These are phyloP conservation scores for Euphorbia corollata DNA, from an alignment of 441 rosid species.

Conservation along the genomic window DNA sequence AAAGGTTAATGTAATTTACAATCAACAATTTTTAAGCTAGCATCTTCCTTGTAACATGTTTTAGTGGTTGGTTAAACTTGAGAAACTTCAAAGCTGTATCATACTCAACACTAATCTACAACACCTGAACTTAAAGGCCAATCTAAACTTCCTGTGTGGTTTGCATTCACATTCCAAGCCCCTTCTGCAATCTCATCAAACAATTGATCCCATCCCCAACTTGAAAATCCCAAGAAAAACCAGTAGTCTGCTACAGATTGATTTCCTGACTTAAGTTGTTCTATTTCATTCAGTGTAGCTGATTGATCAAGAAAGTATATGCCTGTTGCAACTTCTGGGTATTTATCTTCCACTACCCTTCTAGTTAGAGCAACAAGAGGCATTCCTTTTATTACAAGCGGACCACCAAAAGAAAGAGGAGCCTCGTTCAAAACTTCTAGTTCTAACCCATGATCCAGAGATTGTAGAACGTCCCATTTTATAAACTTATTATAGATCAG, in stretches of 20 bases:
- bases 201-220: constrained; percentile 81
- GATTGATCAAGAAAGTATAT: constrained; percentile 64
- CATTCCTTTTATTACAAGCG: constrained; percentile 44
- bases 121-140: constrained; percentile 29
- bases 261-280: constrained; percentile 45
- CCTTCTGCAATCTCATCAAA: constrained; percentile 62
- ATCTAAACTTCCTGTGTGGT: constrained; percentile 24
- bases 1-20: background rate
- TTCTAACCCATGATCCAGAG: constrained; percentile 34
- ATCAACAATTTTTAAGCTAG: background rate
- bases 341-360: constrained; percentile 25
- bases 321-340: constrained; percentile 54
- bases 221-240: constrained; percentile 82
- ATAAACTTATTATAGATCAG: constrained; percentile 70
- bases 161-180: constrained; percentile 52
- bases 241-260: constrained; percentile 48
- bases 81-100: background rate
- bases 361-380: constrained; percentile 66
- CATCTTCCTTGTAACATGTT: background rate
- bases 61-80: background rate
- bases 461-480: constrained; percentile 58
- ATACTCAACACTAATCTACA: background rate
- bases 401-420: constrained; percentile 70
- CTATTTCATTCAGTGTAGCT: constrained; percentile 39
- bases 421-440: constrained; percentile 58